Base-by-base conservation (phyloP, 768 basidiomycete genomes). In the Russula ochroleuca region DNA sequence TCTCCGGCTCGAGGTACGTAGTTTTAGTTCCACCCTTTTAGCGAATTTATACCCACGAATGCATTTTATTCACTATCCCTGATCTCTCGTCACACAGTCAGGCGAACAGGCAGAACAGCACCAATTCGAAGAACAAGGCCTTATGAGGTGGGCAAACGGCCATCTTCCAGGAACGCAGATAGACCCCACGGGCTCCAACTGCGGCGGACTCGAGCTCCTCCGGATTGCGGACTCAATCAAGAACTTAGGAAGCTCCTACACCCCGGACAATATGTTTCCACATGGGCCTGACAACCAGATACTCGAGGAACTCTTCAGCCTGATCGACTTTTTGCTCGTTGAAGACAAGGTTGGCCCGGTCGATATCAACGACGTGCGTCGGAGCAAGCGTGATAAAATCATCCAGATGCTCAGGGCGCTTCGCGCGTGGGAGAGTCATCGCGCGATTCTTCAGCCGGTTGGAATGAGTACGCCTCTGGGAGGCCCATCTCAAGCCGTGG, bases 291-390 rank as follows among this genome's bases (percentile, higher is more conserved):
- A 79, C 65, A 87, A 93, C 70, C 89, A 95, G 66, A 90, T 88
- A 68, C 77, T 96, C 17, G 90, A 93, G 33, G 92, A 93, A 15
- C 78, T 96, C 28, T 94, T 96, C 78, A 80, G 84, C 62, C 76
- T 96, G 61, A 94, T 96, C 75, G 95, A 97, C 75, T 94, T 92
- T 75, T 75, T 97, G 60, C 81, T 98, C 49, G 93, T 94, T 69
- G 90, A 93, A 64, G 93, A 93, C 56, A 87, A 88, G 75, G 89
- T 94, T 79, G 94, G 90, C 9, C 84, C 85, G 64, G 88, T 96
- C 37, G 92, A 90, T 69, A 94, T 96, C 72, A 94, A 98, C 74
- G 95, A 98, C 74, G 80, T 98, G 40, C 80, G 91, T 56, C 83
- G 84, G 63, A 91, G 90, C 37, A 91, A 89, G 72, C 79, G 84